A percentile compares a stretch with the other conserved stretches of the same genome.
These are phyloP conservation scores for Penicillium lividum DNA, from an alignment of 495 filamentous ascomycete species.

Conservation along the genomic window DNA sequence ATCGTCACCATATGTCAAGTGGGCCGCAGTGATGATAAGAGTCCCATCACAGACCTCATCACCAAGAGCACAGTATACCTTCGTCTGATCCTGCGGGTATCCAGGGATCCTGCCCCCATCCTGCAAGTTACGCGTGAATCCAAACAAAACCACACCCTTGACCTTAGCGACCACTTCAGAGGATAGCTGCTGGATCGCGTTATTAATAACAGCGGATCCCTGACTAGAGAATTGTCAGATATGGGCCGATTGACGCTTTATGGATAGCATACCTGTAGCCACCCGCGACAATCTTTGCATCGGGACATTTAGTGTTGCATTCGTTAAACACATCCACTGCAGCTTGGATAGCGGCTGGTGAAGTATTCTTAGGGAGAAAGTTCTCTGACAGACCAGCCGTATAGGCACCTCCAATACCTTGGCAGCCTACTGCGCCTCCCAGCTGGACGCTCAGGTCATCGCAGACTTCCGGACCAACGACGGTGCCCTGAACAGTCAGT, in stretches of 20 bases:
- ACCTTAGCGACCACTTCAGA: conserved; percentile 44
- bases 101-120: conserved; percentile 48
- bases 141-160: conserved; percentile 54
- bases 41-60: conserved; percentile 55
- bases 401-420: conserved; percentile 38
- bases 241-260: conserved; percentile 6
- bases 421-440: conserved; percentile 29
- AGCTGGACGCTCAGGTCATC: conserved; percentile 26
- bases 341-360: conserved; percentile 41
- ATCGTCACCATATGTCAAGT: conserved; percentile 43
- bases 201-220: conserved; percentile 55
- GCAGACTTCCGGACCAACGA: conserved; percentile 41
- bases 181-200: conserved; percentile 44
- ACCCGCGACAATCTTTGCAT: conserved; percentile 53
- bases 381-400: conserved; percentile 29
- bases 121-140: conserved; percentile 57
- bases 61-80: conserved; percentile 52
- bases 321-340: conserved; percentile 35
- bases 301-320: conserved; percentile 48
- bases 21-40: conserved; percentile 46
- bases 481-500: conserved; percentile 31
- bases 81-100: conserved; percentile 42
- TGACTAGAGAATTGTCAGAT: conserved; percentile 35
- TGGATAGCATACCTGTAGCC: conserved; percentile 44
- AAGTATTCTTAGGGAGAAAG: conserved; percentile 25